Evolutionary conservation across 169 alveolate species (phyloP).

Genomic region (Babesia ovis): DNA sequence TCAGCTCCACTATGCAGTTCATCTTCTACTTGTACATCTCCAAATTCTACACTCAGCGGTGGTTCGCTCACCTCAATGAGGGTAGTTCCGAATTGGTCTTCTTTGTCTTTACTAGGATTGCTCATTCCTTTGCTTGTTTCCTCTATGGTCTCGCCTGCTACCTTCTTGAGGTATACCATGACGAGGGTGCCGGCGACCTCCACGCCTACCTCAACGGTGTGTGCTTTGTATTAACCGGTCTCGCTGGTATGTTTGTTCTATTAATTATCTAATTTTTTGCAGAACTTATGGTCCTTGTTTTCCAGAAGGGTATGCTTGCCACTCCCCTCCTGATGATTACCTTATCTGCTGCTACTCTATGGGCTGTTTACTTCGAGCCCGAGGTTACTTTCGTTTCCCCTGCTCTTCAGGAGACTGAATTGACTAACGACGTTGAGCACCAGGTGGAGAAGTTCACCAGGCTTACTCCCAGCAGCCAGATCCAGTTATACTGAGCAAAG

Average conservation of each 20-base stretch:
- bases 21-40: slow-evolving; percentile 86
- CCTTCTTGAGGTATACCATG: slow-evolving; percentile 89
- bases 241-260: slow-evolving; percentile 69
- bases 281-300: slow-evolving; percentile 63
- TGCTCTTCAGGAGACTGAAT: slow-evolving; percentile 88
- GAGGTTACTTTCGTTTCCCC: slow-evolving; percentile 90
- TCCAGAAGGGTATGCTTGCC: slow-evolving; percentile 42
- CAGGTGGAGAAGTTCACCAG: slow-evolving; percentile 90
- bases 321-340: slow-evolving; percentile 80
- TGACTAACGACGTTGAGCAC: slow-evolving; percentile 90
- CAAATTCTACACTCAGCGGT: slow-evolving; percentile 85
- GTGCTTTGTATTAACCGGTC: slow-evolving; percentile 80
- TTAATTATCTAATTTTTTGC: background rate
- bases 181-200: slow-evolving; percentile 91
- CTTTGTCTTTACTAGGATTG: slow-evolving; percentile 84
- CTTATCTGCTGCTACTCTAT: slow-evolving; percentile 83
- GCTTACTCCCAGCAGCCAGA: slow-evolving; percentile 73
- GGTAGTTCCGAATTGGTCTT: slow-evolving; percentile 90
- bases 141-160: slow-evolving; percentile 87
- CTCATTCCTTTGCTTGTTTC: slow-evolving; percentile 86
- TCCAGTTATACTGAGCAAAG: slow-evolving; percentile 47
- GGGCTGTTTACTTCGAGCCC: slow-evolving; percentile 90
- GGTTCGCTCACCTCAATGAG: slow-evolving; percentile 87
- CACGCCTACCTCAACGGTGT: slow-evolving; percentile 90
- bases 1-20: slow-evolving; percentile 88